phyloP scores from a whole-genome alignment of 768 basidiomycete species.

The Boletus coccyginus region DNA sequence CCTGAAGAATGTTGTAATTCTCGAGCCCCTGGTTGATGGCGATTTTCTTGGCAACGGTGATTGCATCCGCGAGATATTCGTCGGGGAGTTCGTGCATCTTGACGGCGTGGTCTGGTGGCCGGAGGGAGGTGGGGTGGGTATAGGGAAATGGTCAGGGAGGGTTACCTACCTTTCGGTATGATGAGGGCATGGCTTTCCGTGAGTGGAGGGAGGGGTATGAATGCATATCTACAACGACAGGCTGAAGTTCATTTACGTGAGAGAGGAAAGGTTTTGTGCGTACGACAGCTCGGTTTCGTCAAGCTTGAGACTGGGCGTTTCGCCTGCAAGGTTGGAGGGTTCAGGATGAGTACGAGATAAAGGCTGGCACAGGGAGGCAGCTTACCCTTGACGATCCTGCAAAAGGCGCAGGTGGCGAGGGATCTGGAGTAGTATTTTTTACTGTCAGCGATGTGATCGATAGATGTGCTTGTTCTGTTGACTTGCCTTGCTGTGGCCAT shows the following conservation, averaged over 20 bases:
- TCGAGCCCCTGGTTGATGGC: slow-evolving; percentile 63
- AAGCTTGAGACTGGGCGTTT: slow-evolving; percentile 84
- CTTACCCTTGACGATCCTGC: slow-evolving; percentile 87
- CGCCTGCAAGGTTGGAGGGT: slow-evolving; percentile 46
- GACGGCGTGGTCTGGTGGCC: slow-evolving; percentile 67
- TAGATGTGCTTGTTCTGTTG: not conserved
- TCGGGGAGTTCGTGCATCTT: slow-evolving; percentile 89
- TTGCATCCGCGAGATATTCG: slow-evolving; percentile 69
- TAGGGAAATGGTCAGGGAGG: accelerated
- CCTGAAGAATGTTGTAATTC: slow-evolving; percentile 86
- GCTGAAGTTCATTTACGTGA: not conserved
- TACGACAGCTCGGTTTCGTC: slow-evolving; percentile 71
- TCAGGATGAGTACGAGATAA: not conserved
- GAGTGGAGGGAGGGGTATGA: slow-evolving; percentile 88
- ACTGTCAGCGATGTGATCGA: not conserved
- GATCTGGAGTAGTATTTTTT: slow-evolving; percentile 34
- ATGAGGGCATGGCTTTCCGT: slow-evolving; percentile 85
- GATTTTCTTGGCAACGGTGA: slow-evolving; percentile 83
- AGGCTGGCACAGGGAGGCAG: not conserved
- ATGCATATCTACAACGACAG: slow-evolving; percentile 58
- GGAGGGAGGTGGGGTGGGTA: not conserved
- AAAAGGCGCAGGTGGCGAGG: slow-evolving; percentile 75
- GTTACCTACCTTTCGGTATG: slow-evolving; percentile 78
- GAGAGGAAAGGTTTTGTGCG: slow-evolving; percentile 27
- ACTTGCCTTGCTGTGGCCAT: slow-evolving; percentile 15